Conservation (phyloP, 148 eudicot genomes). For the Limonium bicolor region DNA sequence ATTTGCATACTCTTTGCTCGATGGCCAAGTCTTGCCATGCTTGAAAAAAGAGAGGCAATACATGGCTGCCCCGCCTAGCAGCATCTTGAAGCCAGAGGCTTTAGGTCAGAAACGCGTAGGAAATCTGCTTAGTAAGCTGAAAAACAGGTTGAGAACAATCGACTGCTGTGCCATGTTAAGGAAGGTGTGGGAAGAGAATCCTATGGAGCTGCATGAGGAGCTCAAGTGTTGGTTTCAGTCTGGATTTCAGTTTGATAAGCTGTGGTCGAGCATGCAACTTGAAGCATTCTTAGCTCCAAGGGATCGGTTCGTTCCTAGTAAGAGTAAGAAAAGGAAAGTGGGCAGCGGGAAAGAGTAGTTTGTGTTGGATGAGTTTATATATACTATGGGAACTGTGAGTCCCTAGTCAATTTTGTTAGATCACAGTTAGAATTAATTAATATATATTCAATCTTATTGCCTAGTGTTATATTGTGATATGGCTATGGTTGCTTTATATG, state of each 20-base stretch:
- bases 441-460: too few species aligned
- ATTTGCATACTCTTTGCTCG: conserved; percentile 68
- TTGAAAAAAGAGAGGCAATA: conserved; percentile 28
- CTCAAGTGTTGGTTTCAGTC: conserved; percentile 58
- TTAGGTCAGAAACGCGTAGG: conserved; percentile 54
- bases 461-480: too few species aligned
- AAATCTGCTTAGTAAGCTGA: conserved; percentile 47
- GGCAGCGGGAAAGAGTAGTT: too few species aligned
- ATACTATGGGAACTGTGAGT: too few species aligned
- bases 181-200: conserved; percentile 45
- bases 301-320: conserved; percentile 24
- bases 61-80: conserved; percentile 44
- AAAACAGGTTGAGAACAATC: conserved; percentile 24
- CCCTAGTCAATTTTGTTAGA: too few species aligned
- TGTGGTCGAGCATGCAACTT: conserved; percentile 54
- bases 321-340: conserved; percentile 11
- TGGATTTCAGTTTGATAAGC: conserved; percentile 30
- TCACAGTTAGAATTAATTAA: too few species aligned
- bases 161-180: conserved; percentile 39
- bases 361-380: too few species aligned
- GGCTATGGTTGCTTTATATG: too few species aligned
- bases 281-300: conserved; percentile 33
- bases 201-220: conserved; percentile 35
- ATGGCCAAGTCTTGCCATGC: conserved; percentile 72
- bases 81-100: conserved; percentile 59